Conservation (phyloP, 164 flowering plant genomes). For the Nymphaea colorata region DNA sequence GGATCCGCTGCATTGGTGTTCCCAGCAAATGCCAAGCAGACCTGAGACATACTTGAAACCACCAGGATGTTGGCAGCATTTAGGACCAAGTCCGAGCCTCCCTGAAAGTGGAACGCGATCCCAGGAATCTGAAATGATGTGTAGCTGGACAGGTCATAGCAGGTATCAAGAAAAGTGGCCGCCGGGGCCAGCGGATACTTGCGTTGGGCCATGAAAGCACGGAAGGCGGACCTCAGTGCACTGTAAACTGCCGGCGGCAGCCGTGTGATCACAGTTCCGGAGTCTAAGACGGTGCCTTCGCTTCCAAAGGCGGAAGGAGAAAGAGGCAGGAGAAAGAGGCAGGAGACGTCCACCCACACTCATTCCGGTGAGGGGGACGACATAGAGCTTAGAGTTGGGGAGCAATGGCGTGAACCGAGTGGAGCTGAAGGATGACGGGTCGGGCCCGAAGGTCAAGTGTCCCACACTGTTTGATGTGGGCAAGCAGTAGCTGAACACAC, state of each 20-base stretch:
- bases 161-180: constrained; percentile 50
- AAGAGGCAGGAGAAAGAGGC: constrained; percentile 12
- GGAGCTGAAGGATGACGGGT: background rate
- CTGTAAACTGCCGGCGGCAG: constrained; percentile 39
- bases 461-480: constrained; percentile 23
- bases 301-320: constrained; percentile 10
- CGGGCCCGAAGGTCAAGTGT: constrained; percentile 23
- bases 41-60: background rate
- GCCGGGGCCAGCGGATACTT: constrained; percentile 25
- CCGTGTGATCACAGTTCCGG: constrained; percentile 55
- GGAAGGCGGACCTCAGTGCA: constrained; percentile 27
- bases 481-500: constrained; percentile 42
- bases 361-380: constrained; percentile 17
- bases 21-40: constrained; percentile 7
- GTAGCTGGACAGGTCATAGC: constrained; percentile 34
- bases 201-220: constrained; percentile 22
- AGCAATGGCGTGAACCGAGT: constrained; percentile 13
- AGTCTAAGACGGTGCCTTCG: constrained; percentile 32
- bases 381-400: constrained; percentile 14
- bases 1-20: background rate
- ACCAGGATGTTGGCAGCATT: background rate
- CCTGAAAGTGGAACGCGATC: constrained; percentile 14
- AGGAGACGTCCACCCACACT: constrained; percentile 19
- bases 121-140: constrained; percentile 11
- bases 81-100: constrained; percentile 9